Percentiles rank a stretch among this genome's conserved stretches.
phyloP scores from a whole-genome alignment of 176 grass and related monocot species.

The Triticum turgidum region DNA sequence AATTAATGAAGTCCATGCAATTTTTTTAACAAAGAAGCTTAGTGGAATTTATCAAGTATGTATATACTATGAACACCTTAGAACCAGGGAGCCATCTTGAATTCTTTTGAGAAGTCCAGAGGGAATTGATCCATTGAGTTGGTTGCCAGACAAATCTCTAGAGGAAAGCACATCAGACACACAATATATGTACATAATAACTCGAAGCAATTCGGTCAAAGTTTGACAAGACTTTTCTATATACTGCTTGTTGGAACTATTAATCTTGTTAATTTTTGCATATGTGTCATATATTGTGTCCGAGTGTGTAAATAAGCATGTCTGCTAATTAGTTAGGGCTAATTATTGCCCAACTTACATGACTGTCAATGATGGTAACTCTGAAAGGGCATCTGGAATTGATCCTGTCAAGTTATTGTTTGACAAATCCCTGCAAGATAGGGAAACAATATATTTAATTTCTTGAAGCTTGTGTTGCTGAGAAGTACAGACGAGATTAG shows the following conservation, averaged over 20 bases:
- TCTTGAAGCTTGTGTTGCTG: not conserved
- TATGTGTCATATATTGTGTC: not conserved
- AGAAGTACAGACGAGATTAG: not conserved
- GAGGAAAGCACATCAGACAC: not conserved
- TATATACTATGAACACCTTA: not conserved
- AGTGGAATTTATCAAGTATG: not conserved
- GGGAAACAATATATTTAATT: not conserved
- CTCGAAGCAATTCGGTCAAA: not conserved
- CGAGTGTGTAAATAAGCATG: not conserved
- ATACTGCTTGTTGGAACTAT: too few relatives aligned
- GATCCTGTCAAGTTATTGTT: not conserved
- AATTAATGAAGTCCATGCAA: not conserved
- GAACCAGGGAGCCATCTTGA: not conserved
- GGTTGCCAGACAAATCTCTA: slow-evolving; percentile 6
- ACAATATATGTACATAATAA: not conserved
- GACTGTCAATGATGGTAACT: not conserved
- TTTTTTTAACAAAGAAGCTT: not conserved
- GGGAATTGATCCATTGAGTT: not conserved
- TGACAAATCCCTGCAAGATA: slow-evolving; percentile 3
- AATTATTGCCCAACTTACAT: not conserved
- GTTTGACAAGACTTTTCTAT: not conserved
- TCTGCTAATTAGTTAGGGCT: not conserved
- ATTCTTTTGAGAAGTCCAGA: not conserved
- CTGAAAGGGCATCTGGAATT: slow-evolving; percentile 11
- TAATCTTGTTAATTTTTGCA: not conserved